Evolutionary conservation across 129 eudicot species (phyloP), one percentile per base, ranked within the genome.

Genomic region (Saussurea involucrata): DNA sequence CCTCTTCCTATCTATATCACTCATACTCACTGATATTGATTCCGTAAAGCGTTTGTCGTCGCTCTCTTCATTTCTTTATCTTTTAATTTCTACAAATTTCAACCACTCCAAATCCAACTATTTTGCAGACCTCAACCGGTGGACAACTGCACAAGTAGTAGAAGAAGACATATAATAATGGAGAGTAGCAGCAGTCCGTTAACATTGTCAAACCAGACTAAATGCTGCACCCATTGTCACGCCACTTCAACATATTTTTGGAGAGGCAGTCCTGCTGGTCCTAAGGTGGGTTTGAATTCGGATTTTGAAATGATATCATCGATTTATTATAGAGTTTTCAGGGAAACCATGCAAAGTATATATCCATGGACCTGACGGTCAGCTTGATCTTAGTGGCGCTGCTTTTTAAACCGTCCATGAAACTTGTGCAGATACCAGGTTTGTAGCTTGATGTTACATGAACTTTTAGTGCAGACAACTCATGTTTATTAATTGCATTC

Each of bases 241-340:
- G 88, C 92, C 1, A 88, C 93, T 5, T 83, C 32, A 64, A 91
- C 97, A 11, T 90, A 90, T 40, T 82, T 89, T 1, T 89, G 93
- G 93, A 76, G 93, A 71, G 85, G 87, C 29, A 94, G 97, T 34
- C 97, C 97, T 10, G 69, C 80, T 44, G 97, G 97, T 24, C 97
- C 97, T 6, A 88, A 90, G 92, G 96, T 90, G 73, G 10, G 29
- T 20, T 53, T 72, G 31, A n/a, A 32, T 49, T 31, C 8, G 17
- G 63, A 27, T 27, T 40, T 34, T 1, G 36, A 63, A 73, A 24
- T 7, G 18, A 10, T 64, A 12, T 15, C 15, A 55, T 20, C 27
- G 13, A 40, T 20, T 10, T 15, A 61, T 2, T 8, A 24, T 32
- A 8, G 58, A 18, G 2, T 36, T 10, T 55, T 73, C 15, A 58